phyloP scores from a whole-genome alignment of 331 rosid species.

The Pyrus hybrid region DNA sequence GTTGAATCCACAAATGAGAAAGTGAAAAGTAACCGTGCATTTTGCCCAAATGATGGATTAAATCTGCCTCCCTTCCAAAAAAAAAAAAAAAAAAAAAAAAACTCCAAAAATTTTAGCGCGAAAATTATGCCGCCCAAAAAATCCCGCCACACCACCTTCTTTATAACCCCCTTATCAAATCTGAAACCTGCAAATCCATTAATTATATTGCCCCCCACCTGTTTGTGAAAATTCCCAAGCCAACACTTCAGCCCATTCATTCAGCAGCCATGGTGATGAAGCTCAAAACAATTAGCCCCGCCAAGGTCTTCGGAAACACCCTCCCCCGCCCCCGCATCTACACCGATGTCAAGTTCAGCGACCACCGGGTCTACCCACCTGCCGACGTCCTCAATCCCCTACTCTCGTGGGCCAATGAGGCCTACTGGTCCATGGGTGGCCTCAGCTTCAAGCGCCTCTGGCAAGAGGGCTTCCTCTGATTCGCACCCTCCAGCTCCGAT shows the following conservation, averaged over 20 bases:
- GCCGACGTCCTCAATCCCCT: slow-evolving; percentile 46
- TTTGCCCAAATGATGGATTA: not conserved
- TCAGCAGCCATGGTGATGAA: slow-evolving; percentile 39
- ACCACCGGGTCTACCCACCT: slow-evolving; percentile 62
- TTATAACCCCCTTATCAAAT: not conserved
- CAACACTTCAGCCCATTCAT: not conserved
- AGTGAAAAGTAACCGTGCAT: no score
- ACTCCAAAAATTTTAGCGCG: not conserved
- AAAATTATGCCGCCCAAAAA: not conserved
- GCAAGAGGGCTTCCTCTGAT: not conserved
- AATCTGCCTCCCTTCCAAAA: not conserved
- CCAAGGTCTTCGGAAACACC: slow-evolving; percentile 74
- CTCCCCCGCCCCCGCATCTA: slow-evolving; percentile 86
- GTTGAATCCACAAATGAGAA: no score
- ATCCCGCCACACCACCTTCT: not conserved
- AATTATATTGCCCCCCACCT: not conserved
- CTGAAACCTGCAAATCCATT: not conserved
- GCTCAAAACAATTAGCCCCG: slow-evolving; percentile 42
- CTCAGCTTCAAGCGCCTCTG: slow-evolving; percentile 54
- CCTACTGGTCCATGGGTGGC: slow-evolving; percentile 98
- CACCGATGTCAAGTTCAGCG: slow-evolving; percentile 54
- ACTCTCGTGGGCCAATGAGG: slow-evolving; percentile 63
- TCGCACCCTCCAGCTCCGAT: slow-evolving; percentile 74
- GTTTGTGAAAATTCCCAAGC: not conserved
- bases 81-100: not conserved